Evolutionary conservation across 202 grass and related monocot genomes (phyloP).

Genomic region (Cymbopogon flexuosus): DNA sequence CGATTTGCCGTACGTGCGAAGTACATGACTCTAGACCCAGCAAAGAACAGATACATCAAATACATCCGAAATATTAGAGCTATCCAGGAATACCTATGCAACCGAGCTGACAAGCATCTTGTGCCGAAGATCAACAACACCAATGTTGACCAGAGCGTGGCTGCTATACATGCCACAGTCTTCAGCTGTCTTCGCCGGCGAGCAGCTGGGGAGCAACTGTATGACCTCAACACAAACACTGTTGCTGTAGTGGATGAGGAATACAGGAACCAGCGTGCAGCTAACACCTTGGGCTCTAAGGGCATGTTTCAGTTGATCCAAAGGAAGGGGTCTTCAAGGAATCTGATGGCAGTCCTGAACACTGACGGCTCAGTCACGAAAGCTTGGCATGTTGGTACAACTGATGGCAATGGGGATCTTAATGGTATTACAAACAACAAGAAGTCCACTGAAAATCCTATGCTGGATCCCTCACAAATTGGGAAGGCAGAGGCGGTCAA

Average conservation of each 20-base stretch:
- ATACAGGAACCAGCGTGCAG: conserved; percentile 76
- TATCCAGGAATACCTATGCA: conserved; percentile 90
- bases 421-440: conserved; percentile 26
- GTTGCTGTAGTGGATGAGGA: conserved; percentile 70
- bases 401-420: conserved; percentile 12
- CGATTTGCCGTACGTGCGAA: conserved; percentile 96
- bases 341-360: conserved; percentile 90
- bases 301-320: conserved; percentile 97
- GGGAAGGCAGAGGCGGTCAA: conserved; percentile 73
- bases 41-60: conserved; percentile 96
- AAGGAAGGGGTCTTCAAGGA: conserved; percentile 73
- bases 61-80: conserved; percentile 90
- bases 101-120: conserved; percentile 86
- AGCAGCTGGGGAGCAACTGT: conserved; percentile 67
- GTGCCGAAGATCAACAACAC: conserved; percentile 98
- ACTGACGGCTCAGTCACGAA: conserved; percentile 83
- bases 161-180: conserved; percentile 85
- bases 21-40: conserved; percentile 93
- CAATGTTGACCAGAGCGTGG: conserved; percentile 89
- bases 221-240: conserved; percentile 70
- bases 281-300: conserved; percentile 88
- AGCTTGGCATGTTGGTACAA: conserved; percentile 65
- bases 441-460: conserved; percentile 27
- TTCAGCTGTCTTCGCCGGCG: conserved; percentile 70
- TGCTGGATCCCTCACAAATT: conserved; percentile 58